Evolutionary conservation across 192 early-diverging fungal genomes (phyloP), one percentile per base, ranked within the genome.

Genomic region (Coemansia sp.): DNA sequence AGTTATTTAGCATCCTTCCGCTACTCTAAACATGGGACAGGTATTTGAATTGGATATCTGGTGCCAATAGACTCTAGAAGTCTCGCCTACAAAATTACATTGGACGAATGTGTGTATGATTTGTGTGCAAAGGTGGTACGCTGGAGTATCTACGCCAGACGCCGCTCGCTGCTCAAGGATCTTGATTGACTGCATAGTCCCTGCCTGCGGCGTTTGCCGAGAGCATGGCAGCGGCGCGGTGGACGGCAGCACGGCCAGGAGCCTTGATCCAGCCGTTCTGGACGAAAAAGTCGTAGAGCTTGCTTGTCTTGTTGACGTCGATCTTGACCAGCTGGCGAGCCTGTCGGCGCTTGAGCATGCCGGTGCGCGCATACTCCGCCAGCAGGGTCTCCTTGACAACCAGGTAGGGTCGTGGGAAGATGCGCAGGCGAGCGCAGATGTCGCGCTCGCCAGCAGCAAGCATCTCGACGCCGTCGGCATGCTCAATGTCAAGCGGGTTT

Each of bases 211-310:
- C 58, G 15, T 36, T n/a, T 35, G 70, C 29, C n/a, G 58, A 11
- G 42, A 54, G 20, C 64, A 57, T 27, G 32, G 62, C 62, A 15
- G 47, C 47, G 12, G 51, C 51, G 27, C 51, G 51, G 27, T 51
- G 53, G 22, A 65, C 53, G 29, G 37, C 59, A 19, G 65, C 17
- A n/a, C 62, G 65, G 14, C 61, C 62, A 5, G 65, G 68, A 15
- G 85, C 73, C 51, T 90, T 88, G 73, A 98, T 91, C 97, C 97
- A 98, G 6, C 96, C 95, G 73, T 85, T 92, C 61, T 92, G 87
- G 9, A 96, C 88, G 73, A 97, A 99, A 74, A 97, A 96, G 67
- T 98, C 93, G 67, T 92, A 97, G 9, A 99, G 88, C 69, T 85
- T 76, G 70, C 85, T 86, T 3, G 94, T 92, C 73, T 95, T 98